Evolutionary conservation across 1,139 yeast species (phyloP).

Genomic region (Geotrichum citri-aurantii): DNA sequence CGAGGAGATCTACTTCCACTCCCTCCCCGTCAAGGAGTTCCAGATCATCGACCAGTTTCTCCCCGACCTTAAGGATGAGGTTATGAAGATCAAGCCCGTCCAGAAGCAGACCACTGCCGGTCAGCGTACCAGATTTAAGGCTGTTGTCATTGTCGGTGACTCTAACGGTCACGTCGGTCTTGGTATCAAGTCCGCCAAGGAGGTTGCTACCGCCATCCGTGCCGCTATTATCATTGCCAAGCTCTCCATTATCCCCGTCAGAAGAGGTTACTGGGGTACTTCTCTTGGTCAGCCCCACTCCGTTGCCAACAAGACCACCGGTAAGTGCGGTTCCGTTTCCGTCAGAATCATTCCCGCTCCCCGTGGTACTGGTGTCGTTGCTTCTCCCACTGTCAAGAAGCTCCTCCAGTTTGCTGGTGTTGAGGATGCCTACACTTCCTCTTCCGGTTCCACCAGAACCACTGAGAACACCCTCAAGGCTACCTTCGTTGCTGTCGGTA

Average conservation of each 20-base stretch:
- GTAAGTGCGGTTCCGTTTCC: conserved; percentile 99
- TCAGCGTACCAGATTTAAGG: conserved; percentile 99
- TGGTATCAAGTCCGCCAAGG: conserved; percentile 99
- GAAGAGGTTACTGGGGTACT: conserved; percentile 99
- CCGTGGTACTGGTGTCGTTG: conserved; percentile 99
- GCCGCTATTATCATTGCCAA: conserved; percentile 99
- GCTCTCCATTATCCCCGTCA: conserved; percentile 97
- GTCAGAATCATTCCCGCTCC: conserved; percentile 99
- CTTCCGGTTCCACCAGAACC: conserved; percentile 99
- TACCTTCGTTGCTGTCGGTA: conserved; percentile 98
- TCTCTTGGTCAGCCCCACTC: conserved; percentile 99
- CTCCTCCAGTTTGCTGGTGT: conserved; percentile 99
- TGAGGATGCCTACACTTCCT: conserved; percentile 98
- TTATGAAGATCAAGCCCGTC: conserved; percentile 99
- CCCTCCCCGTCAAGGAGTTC: conserved; percentile 98
- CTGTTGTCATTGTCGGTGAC: conserved; percentile 99
- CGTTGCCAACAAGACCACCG: conserved; percentile 94
- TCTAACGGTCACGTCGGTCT: conserved; percentile 99
- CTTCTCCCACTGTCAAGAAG: conserved; percentile 99
- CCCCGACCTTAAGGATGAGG: conserved; percentile 96
- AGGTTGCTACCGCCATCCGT: conserved; percentile 99
- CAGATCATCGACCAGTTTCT: conserved; percentile 96
- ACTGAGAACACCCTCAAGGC: conserved; percentile 99
- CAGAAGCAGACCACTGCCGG: conserved; percentile 99
- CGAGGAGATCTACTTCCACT: conserved; percentile 99